Evolutionary conservation across 2,329 filamentous ascomycete species (phyloP), one percentile per base, ranked within the genome.

Genomic region (Ceratocystiopsis brevicomis): DNA sequence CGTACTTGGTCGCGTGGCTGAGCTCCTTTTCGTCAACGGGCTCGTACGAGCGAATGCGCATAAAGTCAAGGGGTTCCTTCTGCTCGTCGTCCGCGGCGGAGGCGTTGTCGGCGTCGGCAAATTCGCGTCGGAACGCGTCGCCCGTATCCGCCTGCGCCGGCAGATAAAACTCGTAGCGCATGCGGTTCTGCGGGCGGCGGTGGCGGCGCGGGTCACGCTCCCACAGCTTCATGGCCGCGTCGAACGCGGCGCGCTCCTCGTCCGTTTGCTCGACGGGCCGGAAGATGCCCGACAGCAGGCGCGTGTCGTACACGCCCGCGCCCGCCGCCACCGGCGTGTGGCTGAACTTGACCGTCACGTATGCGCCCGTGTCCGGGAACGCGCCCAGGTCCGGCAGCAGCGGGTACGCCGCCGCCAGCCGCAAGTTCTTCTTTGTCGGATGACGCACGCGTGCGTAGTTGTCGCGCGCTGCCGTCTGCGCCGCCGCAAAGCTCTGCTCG

Each of bases 331-430:
- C 69, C 4, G 77, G 77, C 54, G 77, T 78, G 49, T 69, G 74
- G 42, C 68, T 67, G 58, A 81, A 80, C 58, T 81, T 81, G 61
- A 81, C 66, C 14, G 76, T 74, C 49, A 79, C 71, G 54, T 81
- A 81, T 47, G 76, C 75, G 44, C 77, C 76, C 3, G 71, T 73
- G 56, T 81, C 77, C 40, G 76, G 75, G 61, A 79, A 78, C n/a
- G 74, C 71, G 47, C 78, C 71, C 37, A 77, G 65, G 52, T 81
- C 77, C 6, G 77, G 77, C 16, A 81, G 58, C 36, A 81, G 58
- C 25, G 76, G 74, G 47, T 67, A 70, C 16, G 71, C 69, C 38
- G 76, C 71, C 15, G 77, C 65, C 4, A 78, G 60, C 52, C 68
- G 69, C 47, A 78, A 57, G 49, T 71, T 60, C 51, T 63, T 68